These are phyloP conservation scores for Arabidopsis hybrid DNA, from an alignment of 441 rosid species.

Conservation along the genomic window DNA sequence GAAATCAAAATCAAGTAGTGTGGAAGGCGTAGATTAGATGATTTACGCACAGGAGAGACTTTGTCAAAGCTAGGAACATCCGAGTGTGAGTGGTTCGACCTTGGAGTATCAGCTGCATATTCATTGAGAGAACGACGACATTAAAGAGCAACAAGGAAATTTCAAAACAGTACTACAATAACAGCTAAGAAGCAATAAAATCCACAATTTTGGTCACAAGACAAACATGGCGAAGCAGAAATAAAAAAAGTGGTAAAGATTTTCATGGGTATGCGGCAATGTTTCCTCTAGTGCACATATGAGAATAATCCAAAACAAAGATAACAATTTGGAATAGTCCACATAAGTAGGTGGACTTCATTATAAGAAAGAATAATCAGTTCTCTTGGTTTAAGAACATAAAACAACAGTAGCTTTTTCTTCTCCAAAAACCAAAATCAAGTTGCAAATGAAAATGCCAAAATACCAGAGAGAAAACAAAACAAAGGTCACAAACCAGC, in stretches of 20 bases:
- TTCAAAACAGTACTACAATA: slow-evolving; percentile 11
- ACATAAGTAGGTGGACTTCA: slow-evolving; percentile 18
- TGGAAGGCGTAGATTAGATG: slow-evolving; percentile 22
- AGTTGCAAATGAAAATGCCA: not conserved
- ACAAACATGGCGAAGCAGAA: slow-evolving; percentile 25
- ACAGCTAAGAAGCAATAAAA: slow-evolving; percentile 13
- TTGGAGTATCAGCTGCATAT: slow-evolving; percentile 52
- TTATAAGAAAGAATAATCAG: not conserved
- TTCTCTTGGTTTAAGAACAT: not conserved
- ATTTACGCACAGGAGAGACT: slow-evolving; percentile 54
- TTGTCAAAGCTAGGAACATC: slow-evolving; percentile 51
- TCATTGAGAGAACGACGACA: slow-evolving; percentile 45
- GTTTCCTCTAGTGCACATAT: slow-evolving; percentile 6
- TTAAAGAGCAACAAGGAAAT: slow-evolving; percentile 10
- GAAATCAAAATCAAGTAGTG: slow-evolving; percentile 27
- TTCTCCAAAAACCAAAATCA: not conserved
- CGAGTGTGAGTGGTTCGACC: slow-evolving; percentile 42
- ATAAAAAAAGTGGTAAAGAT: not conserved
- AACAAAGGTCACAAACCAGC: slow-evolving; percentile 12
- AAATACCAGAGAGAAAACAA: slow-evolving; percentile 3
- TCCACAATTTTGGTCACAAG: slow-evolving; percentile 10
- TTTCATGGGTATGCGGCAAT: slow-evolving; percentile 10
- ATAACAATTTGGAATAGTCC: not conserved
- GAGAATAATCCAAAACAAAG: not conserved
- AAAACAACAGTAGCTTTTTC: not conserved